Base-by-base conservation (phyloP, 148 eudicot genomes). In the Euryodendron excelsum region DNA sequence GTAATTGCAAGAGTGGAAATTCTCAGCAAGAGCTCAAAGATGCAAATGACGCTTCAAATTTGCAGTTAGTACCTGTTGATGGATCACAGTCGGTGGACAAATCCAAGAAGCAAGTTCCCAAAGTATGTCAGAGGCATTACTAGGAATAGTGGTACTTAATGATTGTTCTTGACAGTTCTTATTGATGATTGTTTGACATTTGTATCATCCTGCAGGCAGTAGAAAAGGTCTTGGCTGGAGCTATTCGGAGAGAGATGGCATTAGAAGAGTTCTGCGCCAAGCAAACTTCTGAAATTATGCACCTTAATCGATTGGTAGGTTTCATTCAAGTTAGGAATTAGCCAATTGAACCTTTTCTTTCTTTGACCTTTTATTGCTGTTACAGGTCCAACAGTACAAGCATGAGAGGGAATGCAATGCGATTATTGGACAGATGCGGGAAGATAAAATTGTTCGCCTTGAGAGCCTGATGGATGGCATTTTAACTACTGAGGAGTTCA, bases 391-490 rank as follows among this genome's bases (percentile, higher is more conserved):
- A 77, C 99, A 96, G 75, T 93, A 92, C 81, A 96, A 93, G 82
- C 98, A 96, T 78, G 98, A 93, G 90, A 87, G 99, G 78, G 99
- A 96, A 82, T 93, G 99, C 88, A 93, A 87, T 80, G 88, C 91
- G n/a, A 91, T 96, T 71, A 91, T 96, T 67, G 91, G 90, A 50
- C 94, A 89, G 80, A 91, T 90, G 36, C 88, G 99, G 36, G 99
- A 96, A 83, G 99, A 96, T 80, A 96, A 96, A 83, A 96, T 96
- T 73, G 85, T 79, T 82, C 94, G 94, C 59, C 97, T 96, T 82
- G 99, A 93, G 89, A 87, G 89, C 88, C 86, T 91, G 75, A 92
- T 96, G 97, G 99, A 96, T 88, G 99, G 99, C 50, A 84, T 96
- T 41, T 81, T 96, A 80, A 86, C 97, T 47, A 79, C 92, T 76